These are phyloP conservation scores for Scytalidium lignicola DNA, from an alignment of 2,329 filamentous ascomycete genomes.

Conservation along the genomic window DNA sequence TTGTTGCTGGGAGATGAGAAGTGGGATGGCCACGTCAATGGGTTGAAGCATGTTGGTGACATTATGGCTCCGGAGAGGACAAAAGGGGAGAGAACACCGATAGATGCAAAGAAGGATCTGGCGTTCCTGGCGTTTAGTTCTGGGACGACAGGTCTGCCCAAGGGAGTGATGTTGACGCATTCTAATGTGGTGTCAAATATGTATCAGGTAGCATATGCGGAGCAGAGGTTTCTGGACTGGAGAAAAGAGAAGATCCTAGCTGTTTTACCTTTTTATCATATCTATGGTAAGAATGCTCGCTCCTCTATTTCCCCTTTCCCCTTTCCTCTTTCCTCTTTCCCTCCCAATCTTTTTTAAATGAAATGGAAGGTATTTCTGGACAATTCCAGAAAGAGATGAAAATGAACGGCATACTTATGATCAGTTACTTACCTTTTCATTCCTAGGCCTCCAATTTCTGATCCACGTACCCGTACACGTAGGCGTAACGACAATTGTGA, in stretches of 20 bases:
- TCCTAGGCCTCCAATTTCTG: constrained; percentile 52
- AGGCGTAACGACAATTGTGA: constrained; percentile 61
- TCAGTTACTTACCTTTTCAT: constrained; percentile 81
- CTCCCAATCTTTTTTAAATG: constrained; percentile 29
- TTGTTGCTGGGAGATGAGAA: constrained; percentile 64
- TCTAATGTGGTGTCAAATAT: constrained; percentile 75
- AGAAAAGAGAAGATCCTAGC: constrained; percentile 43
- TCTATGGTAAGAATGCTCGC: constrained; percentile 31
- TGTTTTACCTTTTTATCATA: constrained; percentile 86
- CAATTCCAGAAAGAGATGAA: constrained; percentile 31
- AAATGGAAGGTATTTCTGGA: constrained; percentile 35
- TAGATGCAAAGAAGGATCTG: constrained; percentile 63
- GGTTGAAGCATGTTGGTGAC: constrained; percentile 44
- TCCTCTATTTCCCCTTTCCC: constrained; percentile 42
- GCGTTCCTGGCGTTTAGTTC: constrained; percentile 31
- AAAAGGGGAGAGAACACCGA: constrained; percentile 50
- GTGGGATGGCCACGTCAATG: constrained; percentile 40
- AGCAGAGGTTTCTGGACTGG: constrained; percentile 31
- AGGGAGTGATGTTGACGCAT: constrained; percentile 86
- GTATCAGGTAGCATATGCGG: constrained; percentile 44
- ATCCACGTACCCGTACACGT: constrained; percentile 60
- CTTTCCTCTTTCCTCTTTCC: no score
- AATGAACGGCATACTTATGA: constrained; percentile 56
- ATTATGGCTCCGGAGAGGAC: constrained; percentile 43
- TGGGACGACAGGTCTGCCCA: constrained; percentile 83